Evolutionary conservation across 192 early-diverging fungal genomes (phyloP).

Genomic region (Umbelopsis sp.): DNA sequence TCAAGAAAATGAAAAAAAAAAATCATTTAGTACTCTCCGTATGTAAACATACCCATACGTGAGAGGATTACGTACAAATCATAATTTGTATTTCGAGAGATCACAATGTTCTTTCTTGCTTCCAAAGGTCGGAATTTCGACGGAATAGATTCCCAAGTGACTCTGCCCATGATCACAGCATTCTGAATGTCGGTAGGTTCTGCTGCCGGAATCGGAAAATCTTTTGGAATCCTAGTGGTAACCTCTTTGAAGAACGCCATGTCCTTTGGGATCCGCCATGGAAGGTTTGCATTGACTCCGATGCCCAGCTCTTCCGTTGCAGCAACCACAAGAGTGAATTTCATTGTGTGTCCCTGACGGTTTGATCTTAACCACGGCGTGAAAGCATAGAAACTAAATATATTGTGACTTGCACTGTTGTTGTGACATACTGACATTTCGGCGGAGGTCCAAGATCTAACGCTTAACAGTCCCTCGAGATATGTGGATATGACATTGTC

Average conservation of each 20-base stretch:
- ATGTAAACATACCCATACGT: not conserved
- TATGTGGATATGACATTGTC: too few species aligned
- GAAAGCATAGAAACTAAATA: too few species aligned
- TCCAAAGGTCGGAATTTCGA: slow-evolving; percentile 75
- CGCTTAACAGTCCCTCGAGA: too few species aligned
- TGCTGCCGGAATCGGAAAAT: not conserved
- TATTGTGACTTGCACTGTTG: too few species aligned
- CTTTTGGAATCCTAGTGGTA: slow-evolving; percentile 50
- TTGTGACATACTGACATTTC: too few species aligned
- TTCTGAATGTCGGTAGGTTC: slow-evolving; percentile 48
- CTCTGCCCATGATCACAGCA: slow-evolving; percentile 91
- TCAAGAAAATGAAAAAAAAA: not conserved
- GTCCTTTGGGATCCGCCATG: slow-evolving; percentile 88
- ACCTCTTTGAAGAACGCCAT: slow-evolving; percentile 80
- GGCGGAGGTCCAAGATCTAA: too few species aligned
- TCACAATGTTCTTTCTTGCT: slow-evolving; percentile 81
- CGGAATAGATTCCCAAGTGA: slow-evolving; percentile 94
- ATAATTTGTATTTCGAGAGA: slow-evolving; percentile 66
- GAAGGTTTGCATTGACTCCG: slow-evolving; percentile 67
- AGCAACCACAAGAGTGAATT: slow-evolving; percentile 74
- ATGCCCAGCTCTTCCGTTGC: slow-evolving; percentile 78
- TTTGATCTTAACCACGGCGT: too few species aligned
- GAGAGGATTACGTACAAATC: slow-evolving; percentile 28
- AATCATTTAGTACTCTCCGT: not conserved
- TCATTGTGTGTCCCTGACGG: not conserved